Base-by-base conservation (phyloP, 1,284 basidiomycete species). In the Sporisorium scitamineum region DNA sequence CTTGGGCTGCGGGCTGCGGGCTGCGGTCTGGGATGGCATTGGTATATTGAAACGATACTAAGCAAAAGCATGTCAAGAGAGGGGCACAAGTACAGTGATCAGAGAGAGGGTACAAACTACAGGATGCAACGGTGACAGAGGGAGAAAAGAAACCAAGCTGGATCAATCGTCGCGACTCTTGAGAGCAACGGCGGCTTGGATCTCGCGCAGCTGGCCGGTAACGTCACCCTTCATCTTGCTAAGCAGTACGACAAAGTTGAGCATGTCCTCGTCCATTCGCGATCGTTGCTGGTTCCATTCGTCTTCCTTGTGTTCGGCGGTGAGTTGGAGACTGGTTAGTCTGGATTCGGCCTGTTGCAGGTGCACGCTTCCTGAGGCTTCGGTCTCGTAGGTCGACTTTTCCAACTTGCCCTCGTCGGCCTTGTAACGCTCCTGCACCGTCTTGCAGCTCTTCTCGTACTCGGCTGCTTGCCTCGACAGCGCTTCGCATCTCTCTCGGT, bases 151-250 rank as follows among this genome's bases (percentile, higher is more conserved):
- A 29, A 20, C 11, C 22, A 16, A 32, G 39, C 29, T 26, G 14
- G 29, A 42, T 68, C 39, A 76, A 44, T 76, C 74, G 56, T 76
- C 74, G 52, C 69, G 74, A 47, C 64, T 76, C 61, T 76, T 76
- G 61, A 72, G 74, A 18, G 69, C 61, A 8, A 77, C 75, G 5
- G 66, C 66, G n/a, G 75, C 75, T 51, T 77, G 70, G 27, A 77
- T 72, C 39, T 77, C 70, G 41, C 70, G 59, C 14, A 77, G 59
- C 44, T 77, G 70, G 10, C 63, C 64, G 1, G 75, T 69, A 22
- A 77, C 75, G 34, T 77, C 70, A 45, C 66, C 75, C 63, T 73
- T 77, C 70, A 77, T 72, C 75, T 77, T 72, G 75, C 70, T 70
- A 11, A 77, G 59, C 13, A 73, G 63, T 48, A 73, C 66, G 47